Percentiles rank a stretch among this genome's conserved stretches.
phyloP scores from a whole-genome alignment of 148 eudicot genomes.

The Bassia scoparia region DNA sequence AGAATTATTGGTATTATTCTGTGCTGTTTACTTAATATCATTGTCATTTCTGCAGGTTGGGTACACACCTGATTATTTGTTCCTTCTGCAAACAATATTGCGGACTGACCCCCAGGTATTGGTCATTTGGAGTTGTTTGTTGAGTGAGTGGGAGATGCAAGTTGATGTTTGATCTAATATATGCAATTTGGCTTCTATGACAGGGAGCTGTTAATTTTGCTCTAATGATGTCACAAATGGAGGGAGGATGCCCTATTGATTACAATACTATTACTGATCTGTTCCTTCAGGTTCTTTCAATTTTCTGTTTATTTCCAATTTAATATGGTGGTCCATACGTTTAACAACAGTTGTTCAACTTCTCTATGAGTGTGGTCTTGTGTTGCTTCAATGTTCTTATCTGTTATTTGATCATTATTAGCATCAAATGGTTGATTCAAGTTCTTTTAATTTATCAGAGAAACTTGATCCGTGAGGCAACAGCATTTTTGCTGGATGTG shows the following conservation, averaged over 20 bases:
- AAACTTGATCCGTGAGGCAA: conserved; percentile 98
- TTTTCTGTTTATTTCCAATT: background rate
- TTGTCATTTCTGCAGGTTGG: conserved; percentile 58
- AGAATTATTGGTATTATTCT: background rate
- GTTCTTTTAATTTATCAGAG: conserved; percentile 42
- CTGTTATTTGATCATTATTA: background rate
- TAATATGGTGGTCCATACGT: background rate
- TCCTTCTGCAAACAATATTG: conserved; percentile 91
- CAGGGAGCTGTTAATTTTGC: conserved; percentile 99
- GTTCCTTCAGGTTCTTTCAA: conserved; percentile 73
- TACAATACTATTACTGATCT: conserved; percentile 96
- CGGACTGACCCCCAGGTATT: conserved; percentile 90
- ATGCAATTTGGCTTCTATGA: conserved; percentile 20
- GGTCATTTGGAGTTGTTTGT: background rate
- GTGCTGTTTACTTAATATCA: background rate
- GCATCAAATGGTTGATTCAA: background rate
- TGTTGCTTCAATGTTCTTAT: too few species aligned
- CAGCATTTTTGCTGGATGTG: conserved; percentile 93
- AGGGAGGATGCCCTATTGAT: conserved; percentile 97
- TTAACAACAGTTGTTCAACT: background rate
- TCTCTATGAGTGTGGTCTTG: background rate
- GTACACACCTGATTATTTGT: conserved; percentile 89
- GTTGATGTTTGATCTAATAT: background rate
- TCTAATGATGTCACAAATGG: conserved; percentile 99
- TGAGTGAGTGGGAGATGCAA: background rate